phyloP scores from a whole-genome alignment of 2,329 filamentous ascomycete species.

The Didymella sp. region DNA sequence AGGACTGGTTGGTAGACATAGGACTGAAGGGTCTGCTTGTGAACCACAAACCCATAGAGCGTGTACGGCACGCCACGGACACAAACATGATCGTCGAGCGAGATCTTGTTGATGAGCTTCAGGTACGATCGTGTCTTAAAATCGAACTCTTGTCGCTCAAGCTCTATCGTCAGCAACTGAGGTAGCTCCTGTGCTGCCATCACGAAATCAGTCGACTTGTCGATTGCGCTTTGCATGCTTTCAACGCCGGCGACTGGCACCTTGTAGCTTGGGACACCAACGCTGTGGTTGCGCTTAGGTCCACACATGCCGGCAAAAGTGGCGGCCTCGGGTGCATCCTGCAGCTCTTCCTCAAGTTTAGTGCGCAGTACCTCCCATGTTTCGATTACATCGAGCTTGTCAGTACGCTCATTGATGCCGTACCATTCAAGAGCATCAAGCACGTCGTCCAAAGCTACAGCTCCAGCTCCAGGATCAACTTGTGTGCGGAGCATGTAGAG shows the following conservation, averaged over 20 bases:
- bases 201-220: constrained; percentile 39
- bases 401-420: constrained; percentile 46
- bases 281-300: constrained; percentile 38
- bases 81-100: constrained; percentile 61
- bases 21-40: constrained; percentile 65
- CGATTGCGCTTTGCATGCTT: constrained; percentile 53
- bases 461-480: constrained; percentile 47
- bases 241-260: constrained; percentile 45
- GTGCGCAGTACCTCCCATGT: constrained; percentile 63
- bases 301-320: constrained; percentile 59
- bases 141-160: constrained; percentile 65
- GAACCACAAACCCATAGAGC: constrained; percentile 67
- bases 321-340: constrained; percentile 51
- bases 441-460: constrained; percentile 46
- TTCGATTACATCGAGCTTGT: constrained; percentile 60
- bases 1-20: constrained; percentile 67
- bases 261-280: constrained; percentile 47
- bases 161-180: constrained; percentile 61
- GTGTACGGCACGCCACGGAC: constrained; percentile 59
- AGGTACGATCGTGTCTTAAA: constrained; percentile 62
- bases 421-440: constrained; percentile 51
- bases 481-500: constrained; percentile 58
- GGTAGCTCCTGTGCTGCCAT: constrained; percentile 48
- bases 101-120: constrained; percentile 63
- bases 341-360: constrained; percentile 61